Evolutionary conservation across 345 rosid species (phyloP), one percentile per base, ranked within the genome.

Genomic region (Anacardium occidentale): DNA sequence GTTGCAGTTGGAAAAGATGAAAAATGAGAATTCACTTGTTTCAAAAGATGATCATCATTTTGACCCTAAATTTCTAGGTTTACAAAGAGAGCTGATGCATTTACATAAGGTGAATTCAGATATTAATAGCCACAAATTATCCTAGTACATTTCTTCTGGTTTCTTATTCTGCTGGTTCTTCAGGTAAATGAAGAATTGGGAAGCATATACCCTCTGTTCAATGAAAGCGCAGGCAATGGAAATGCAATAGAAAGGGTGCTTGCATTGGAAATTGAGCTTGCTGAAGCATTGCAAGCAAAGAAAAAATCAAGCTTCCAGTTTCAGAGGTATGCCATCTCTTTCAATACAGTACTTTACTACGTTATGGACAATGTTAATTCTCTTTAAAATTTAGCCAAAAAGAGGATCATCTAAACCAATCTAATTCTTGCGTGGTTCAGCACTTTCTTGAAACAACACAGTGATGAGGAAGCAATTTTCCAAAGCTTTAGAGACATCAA

Each of bases 401-500:
- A 47, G 45, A 15, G 59, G 45, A 76, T 66, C 62, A 51, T 20
- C 55, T 51, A 57, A 37, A 77, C 24, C 40, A 20, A 65, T 65
- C 34, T 45, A 68, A 53, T 70, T 50, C 50, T 37, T 79, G 51
- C 77, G 64, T 78, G 74, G 34, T 80, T 65, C 90, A 94, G 98
- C 80, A 89, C 97, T 48, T 94, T 92, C 87, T 80, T 90, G 81
- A 87, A 87, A 80, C 97, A 89, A 71, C 97, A 91, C 64, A 68
- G 78, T 13, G 88, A 92, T 18, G 94, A 92, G 75, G 93, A 91
- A 84, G 91, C 96, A 40, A 82, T 95, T 76, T 91, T 92, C 79
- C 88, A 85, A 79, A 92, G 98, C 83, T 95, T 95, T 73, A 92
- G 87, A 78, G 97, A 95, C 85, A 92, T 92, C 80, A 94, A 94